Evolutionary conservation across 495 filamentous ascomycete species (phyloP).

Genomic region (Daldinia caldariorum): DNA sequence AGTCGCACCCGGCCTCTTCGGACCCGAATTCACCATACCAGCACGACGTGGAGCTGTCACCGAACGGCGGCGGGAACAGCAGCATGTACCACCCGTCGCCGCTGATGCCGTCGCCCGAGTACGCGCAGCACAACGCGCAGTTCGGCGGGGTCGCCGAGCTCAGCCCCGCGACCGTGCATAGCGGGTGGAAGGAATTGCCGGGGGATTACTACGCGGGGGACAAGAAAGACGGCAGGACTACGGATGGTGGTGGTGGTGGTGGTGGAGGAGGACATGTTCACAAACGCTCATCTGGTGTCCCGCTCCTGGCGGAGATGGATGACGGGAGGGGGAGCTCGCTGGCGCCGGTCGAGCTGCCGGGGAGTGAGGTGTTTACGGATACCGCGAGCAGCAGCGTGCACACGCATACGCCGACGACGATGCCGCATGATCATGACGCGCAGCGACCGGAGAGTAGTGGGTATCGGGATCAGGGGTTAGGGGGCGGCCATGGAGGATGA

Average conservation of each 20-base stretch:
- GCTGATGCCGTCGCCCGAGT: conserved; percentile 9
- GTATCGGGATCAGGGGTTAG: background rate
- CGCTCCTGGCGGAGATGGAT: conserved; percentile 40
- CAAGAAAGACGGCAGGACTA: no score
- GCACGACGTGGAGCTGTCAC: conserved; percentile 38
- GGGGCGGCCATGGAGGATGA: background rate
- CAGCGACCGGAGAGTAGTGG: background rate
- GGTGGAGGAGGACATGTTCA: background rate
- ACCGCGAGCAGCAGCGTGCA: background rate
- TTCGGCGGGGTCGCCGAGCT: conserved; percentile 32
- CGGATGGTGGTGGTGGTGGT: no score
- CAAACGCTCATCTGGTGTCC: conserved; percentile 35
- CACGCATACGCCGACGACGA: background rate
- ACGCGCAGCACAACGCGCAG: conserved; percentile 42
- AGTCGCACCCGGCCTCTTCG: background rate
- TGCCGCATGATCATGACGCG: background rate
- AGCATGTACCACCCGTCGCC: background rate
- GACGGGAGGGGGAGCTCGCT: conserved; percentile 1
- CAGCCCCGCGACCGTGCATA: conserved; percentile 6
- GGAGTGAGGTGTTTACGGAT: background rate
- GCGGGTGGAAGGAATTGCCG: conserved; percentile 29
- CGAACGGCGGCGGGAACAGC: background rate
- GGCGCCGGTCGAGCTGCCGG: conserved; percentile 40
- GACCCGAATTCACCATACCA: background rate
- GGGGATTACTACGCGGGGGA: conserved; percentile 22